Conservation (phyloP, 2,329 filamentous ascomycete genomes). For the Ceratocystis papillata region DNA sequence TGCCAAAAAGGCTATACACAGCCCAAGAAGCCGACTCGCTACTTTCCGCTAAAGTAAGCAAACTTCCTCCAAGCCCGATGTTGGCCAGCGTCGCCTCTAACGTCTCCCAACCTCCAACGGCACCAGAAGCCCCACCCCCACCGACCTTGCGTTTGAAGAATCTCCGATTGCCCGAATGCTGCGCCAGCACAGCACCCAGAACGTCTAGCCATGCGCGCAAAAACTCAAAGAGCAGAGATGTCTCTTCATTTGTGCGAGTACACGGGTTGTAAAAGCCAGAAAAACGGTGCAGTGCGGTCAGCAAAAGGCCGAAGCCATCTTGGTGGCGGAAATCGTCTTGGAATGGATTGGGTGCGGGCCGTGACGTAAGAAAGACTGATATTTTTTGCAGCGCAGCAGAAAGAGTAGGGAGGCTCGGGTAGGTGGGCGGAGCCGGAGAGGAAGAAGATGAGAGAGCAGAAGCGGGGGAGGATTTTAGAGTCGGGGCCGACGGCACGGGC, state of each 20-base stretch:
- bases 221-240: slow-evolving; percentile 54
- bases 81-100: slow-evolving; percentile 62
- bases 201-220: slow-evolving; percentile 62
- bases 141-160: slow-evolving; percentile 73
- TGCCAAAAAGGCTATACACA: slow-evolving; percentile 66
- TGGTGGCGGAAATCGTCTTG: slow-evolving; percentile 79
- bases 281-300: slow-evolving; percentile 58
- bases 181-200: slow-evolving; percentile 61
- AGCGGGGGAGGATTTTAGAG: not conserved
- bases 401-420: slow-evolving; percentile 41
- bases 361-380: slow-evolving; percentile 49
- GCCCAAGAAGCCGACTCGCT: slow-evolving; percentile 39
- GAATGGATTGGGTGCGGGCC: slow-evolving; percentile 37
- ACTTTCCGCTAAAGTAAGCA: slow-evolving; percentile 31
- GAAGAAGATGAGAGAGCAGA: slow-evolving; percentile 29
- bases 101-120: slow-evolving; percentile 59
- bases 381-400: slow-evolving; percentile 52
- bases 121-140: slow-evolving; percentile 32
- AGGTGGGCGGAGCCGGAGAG: slow-evolving; percentile 27
- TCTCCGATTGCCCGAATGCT: slow-evolving; percentile 73
- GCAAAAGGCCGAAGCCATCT: slow-evolving; percentile 63
- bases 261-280: slow-evolving; percentile 66
- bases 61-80: slow-evolving; percentile 53
- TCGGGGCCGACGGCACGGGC: not conserved
- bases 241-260: slow-evolving; percentile 51